These are phyloP conservation scores for Moesziomyces parantarcticus DNA, from an alignment of 1,284 basidiomycete species.

Conservation along the genomic window DNA sequence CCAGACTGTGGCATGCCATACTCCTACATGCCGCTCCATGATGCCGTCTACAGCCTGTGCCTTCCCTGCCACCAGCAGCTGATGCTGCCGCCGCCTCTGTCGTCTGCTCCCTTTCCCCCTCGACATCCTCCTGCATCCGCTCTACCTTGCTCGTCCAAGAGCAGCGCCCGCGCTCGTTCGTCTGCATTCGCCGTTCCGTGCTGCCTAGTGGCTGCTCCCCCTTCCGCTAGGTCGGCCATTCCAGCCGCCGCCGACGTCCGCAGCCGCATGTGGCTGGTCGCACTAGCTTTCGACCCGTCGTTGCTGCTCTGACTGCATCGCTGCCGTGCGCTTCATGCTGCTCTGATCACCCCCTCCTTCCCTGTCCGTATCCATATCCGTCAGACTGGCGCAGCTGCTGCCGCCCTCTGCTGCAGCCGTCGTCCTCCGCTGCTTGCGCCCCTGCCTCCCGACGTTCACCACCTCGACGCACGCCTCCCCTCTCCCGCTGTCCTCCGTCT, in stretches of 20 bases:
- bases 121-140: background rate
- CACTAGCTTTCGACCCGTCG: background rate
- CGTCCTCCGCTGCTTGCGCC: no score
- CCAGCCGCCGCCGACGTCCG: background rate
- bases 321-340: background rate
- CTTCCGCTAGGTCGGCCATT: background rate
- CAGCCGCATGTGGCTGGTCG: background rate
- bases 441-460: no score
- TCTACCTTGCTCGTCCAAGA: background rate
- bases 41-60: background rate
- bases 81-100: background rate
- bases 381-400: background rate
- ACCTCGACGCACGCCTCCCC: no score
- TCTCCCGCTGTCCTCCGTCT: background rate
- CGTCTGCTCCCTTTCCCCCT: background rate
- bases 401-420: no score
- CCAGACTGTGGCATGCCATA: constrained; percentile 18
- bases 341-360: background rate
- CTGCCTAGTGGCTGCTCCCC: background rate
- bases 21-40: background rate
- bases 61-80: background rate
- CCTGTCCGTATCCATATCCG: background rate
- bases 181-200: background rate
- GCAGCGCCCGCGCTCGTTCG: background rate
- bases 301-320: background rate